phyloP scores from a whole-genome alignment of 805 yeast genomes.

The Sungouiozyma intestinalis region DNA sequence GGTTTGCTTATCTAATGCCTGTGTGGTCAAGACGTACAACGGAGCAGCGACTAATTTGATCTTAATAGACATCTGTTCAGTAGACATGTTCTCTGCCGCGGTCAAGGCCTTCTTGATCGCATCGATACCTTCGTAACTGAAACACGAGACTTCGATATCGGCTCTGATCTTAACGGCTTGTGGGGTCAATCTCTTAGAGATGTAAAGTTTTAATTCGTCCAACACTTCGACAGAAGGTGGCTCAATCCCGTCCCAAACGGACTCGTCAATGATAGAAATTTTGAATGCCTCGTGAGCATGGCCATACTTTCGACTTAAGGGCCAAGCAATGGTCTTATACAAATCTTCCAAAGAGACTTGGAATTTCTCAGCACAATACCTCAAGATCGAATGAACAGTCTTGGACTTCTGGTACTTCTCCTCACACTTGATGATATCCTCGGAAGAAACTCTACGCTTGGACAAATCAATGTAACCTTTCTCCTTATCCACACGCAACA shows the following conservation, averaged over 20 bases:
- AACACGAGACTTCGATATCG: slow-evolving; percentile 96
- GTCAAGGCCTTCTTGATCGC: slow-evolving; percentile 85
- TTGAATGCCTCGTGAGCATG: slow-evolving; percentile 98
- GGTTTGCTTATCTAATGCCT: slow-evolving; percentile 80
- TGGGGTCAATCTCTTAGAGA: slow-evolving; percentile 89
- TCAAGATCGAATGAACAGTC: slow-evolving; percentile 94
- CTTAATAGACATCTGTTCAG: slow-evolving; percentile 79
- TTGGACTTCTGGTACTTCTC: slow-evolving; percentile 94
- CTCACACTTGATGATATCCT: slow-evolving; percentile 94
- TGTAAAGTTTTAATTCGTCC: slow-evolving; percentile 78
- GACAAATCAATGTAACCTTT: slow-evolving; percentile 97
- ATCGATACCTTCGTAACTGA: slow-evolving; percentile 93
- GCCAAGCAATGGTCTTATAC: slow-evolving; percentile 93
- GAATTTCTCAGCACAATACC: slow-evolving; percentile 97
- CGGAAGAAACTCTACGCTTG: slow-evolving; percentile 95
- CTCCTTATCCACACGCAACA: slow-evolving; percentile 94
- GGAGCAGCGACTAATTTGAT: slow-evolving; percentile 98
- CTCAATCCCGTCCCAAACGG: slow-evolving; percentile 70
- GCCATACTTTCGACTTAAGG: slow-evolving; percentile 87
- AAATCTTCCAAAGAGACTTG: slow-evolving; percentile 75
- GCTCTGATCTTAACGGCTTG: slow-evolving; percentile 97
- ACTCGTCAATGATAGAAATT: slow-evolving; percentile 79
- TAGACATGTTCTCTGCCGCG: slow-evolving; percentile 76
- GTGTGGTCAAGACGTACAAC: slow-evolving; percentile 83
- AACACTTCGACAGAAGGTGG: slow-evolving; percentile 67